Evolutionary conservation across 1,284 basidiomycete species (phyloP), one percentile per base, ranked within the genome.

Genomic region (Meripilus lineatus): DNA sequence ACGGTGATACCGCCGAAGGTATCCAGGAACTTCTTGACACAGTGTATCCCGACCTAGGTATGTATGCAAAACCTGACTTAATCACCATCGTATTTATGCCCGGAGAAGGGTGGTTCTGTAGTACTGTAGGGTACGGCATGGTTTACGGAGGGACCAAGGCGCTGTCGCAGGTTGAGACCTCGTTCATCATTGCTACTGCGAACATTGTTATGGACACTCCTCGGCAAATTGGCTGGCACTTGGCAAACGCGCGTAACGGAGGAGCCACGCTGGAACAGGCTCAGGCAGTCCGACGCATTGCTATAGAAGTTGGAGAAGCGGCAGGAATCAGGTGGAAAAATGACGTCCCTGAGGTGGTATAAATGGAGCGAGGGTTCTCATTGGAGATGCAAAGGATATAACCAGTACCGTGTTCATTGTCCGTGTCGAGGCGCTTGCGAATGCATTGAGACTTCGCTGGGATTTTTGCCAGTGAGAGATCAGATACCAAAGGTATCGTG

Each of bases 31-130:
- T 77, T 24, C 56, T 81, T 11, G 58, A 67, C 49, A 50, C 59
- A n/a, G 67, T 73, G 25, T 78, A 76, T 56, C 77, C 77, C 1
- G 79, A 81, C 53, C 66, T 81, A 57, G 77, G 79, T 79, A 43
- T 35, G 58, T 40, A 38, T 32, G 15, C 24, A 5, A 28, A 13
- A 10, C n/a, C 10, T 18, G 7, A 26, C 24, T 40, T 18, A 25
- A 13, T 33, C 15, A n/a, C n/a, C 20, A n/a, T 14, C 17, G 23
- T 20, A 14, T 20, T 37, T 14, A 10, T 1, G 8, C 5, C 20
- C 25, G 25, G 22, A 38, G 17, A 28, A 79, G 74, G 69, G 22
- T 75, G 68, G 67, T 77, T 75, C 55, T 72, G 70, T 32, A 72
- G 63, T 44, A 71, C 70, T 1, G 65, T 77, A 44, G 75, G 68